Conservation (phyloP, 768 basidiomycete genomes). For the Porphyrellus cyaneotinctus region DNA sequence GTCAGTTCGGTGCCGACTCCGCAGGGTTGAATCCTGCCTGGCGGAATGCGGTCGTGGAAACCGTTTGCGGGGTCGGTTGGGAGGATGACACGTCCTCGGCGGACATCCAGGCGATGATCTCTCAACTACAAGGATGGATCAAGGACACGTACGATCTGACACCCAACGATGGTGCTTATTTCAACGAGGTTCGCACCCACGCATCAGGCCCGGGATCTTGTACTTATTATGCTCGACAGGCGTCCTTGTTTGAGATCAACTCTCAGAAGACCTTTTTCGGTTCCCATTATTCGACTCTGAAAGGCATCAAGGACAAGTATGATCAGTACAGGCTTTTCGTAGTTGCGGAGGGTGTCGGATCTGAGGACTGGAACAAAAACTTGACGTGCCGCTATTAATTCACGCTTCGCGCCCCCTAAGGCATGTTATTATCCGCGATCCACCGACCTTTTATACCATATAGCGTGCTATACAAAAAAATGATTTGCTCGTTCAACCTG, state of each 20-base stretch:
- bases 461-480: too few relatives aligned
- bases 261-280: conserved; percentile 45
- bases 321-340: conserved; percentile 11
- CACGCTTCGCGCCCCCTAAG: too few relatives aligned
- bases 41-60: conserved; percentile 38
- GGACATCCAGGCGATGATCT: conserved; percentile 14
- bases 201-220: background rate
- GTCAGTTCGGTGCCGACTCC: conserved; percentile 33
- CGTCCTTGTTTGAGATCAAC: conserved; percentile 39
- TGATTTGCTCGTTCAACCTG: too few relatives aligned
- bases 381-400: conserved; percentile 16
- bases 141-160: conserved; percentile 30
- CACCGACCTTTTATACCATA: background rate
- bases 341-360: conserved; percentile 23
- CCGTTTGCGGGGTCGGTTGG: conserved; percentile 20
- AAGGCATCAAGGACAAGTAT: conserved; percentile 36
- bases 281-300: conserved; percentile 38
- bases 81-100: conserved; percentile 17
- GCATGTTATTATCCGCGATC: too few relatives aligned
- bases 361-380: conserved; percentile 16
- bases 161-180: conserved; percentile 38
- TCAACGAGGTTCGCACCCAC: conserved; percentile 40
- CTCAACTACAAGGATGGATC: conserved; percentile 16
- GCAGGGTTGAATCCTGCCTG: conserved; percentile 47
- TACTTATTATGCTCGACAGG: conserved; percentile 25